These are phyloP conservation scores for Stenogyne calaminthoides DNA, from an alignment of 305 asterid species.

Conservation along the genomic window DNA sequence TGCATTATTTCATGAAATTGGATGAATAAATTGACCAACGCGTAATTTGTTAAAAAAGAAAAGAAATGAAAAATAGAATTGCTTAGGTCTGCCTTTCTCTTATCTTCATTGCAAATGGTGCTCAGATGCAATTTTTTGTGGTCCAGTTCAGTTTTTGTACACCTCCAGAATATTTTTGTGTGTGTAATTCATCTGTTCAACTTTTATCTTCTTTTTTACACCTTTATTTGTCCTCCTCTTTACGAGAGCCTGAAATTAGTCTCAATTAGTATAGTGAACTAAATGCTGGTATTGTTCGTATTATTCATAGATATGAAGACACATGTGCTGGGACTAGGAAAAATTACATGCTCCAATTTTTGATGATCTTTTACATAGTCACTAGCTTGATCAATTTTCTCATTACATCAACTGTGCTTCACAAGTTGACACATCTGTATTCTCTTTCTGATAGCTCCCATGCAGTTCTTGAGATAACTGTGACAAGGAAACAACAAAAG, in stretches of 20 bases:
- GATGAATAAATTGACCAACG: constrained; percentile 9
- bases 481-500: constrained; percentile 66
- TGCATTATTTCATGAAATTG: constrained; percentile 23
- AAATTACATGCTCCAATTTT: constrained; percentile 13
- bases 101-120: constrained; percentile 5
- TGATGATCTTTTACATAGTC: constrained; percentile 11
- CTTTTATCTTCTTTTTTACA: constrained; percentile 17
- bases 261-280: constrained; percentile 6
- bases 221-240: constrained; percentile 7
- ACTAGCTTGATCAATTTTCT: constrained; percentile 18
- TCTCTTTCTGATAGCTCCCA: constrained; percentile 67
- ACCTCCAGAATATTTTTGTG: constrained; percentile 5
- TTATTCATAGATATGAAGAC: constrained; percentile 7
- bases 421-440: constrained; percentile 19
- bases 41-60: neutral
- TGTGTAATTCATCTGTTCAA: constrained; percentile 25
- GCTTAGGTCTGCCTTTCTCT: constrained; percentile 6
- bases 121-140: constrained; percentile 6
- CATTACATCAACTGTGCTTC: constrained; percentile 25
- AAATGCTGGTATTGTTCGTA: constrained; percentile 13
- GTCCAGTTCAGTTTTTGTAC: constrained; percentile 3
- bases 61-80: neutral
- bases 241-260: constrained; percentile 15
- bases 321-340: constrained; percentile 7
- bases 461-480: constrained; percentile 89